Conservation (phyloP, 1,284 basidiomycete species). For the Trichosporon faecale region DNA sequence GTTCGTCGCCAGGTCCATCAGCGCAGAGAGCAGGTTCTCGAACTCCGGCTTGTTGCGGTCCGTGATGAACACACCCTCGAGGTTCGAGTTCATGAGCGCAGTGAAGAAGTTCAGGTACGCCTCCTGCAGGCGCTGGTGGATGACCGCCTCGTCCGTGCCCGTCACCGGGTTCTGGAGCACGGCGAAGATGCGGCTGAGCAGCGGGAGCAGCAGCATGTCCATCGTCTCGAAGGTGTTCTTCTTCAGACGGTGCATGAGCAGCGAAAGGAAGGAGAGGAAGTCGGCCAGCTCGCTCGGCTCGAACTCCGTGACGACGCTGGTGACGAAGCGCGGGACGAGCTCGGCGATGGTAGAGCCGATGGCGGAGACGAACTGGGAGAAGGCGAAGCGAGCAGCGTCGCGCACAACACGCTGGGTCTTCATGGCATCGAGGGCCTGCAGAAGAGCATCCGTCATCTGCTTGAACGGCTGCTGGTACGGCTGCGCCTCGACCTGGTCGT, state of each 20-base stretch:
- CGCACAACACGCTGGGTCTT: constrained; percentile 82
- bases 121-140: constrained; percentile 81
- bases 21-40: constrained; percentile 67
- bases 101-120: constrained; percentile 85
- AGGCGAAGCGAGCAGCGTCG: constrained; percentile 90
- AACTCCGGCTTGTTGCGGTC: constrained; percentile 78
- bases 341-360: constrained; percentile 67
- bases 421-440: constrained; percentile 83
- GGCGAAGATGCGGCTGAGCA: constrained; percentile 77
- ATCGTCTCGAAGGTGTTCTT: constrained; percentile 61
- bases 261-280: constrained; percentile 89
- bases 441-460: constrained; percentile 81
- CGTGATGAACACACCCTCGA: constrained; percentile 73
- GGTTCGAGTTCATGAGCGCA: constrained; percentile 72
- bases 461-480: constrained; percentile 77
- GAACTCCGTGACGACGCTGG: constrained; percentile 82
- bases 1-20: constrained; percentile 65
- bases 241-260: constrained; percentile 88
- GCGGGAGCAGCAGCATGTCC: constrained; percentile 83
- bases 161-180: constrained; percentile 76
- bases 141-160: constrained; percentile 85
- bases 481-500: constrained; percentile 66
- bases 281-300: constrained; percentile 90
- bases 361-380: constrained; percentile 86
- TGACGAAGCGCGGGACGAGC: constrained; percentile 62